A percentile compares a stretch with the other conserved stretches of the same genome.
Conservation (phyloP, 1,284 basidiomycete species). For the Trichosporon faecale region DNA sequence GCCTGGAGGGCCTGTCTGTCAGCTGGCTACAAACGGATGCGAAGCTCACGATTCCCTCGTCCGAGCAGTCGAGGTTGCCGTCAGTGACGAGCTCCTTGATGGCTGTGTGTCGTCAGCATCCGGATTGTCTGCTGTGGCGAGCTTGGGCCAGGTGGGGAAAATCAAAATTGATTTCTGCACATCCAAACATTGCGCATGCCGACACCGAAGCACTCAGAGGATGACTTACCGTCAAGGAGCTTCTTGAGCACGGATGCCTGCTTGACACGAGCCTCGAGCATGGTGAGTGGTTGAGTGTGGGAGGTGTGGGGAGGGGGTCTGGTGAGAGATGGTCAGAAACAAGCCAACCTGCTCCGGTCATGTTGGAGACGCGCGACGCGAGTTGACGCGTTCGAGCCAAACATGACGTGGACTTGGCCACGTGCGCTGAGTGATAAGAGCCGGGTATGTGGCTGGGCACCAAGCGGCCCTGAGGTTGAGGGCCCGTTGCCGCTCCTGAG, state of each 20-base stretch:
- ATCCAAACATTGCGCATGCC: background rate
- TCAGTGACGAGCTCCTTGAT: conserved; percentile 97
- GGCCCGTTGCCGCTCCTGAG: background rate
- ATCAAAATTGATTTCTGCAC: conserved; percentile 3
- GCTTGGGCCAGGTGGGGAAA: background rate
- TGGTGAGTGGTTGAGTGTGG: conserved; percentile 47
- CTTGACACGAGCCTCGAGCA: conserved; percentile 85
- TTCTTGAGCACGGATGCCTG: conserved; percentile 81
- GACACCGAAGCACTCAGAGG: background rate
- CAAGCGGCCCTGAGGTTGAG: background rate
- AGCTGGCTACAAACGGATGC: conserved; percentile 40
- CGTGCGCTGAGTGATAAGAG: background rate
- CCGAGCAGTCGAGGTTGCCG: conserved; percentile 96
- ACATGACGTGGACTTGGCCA: conserved; percentile 11
- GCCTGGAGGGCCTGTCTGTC: conserved; percentile 74
- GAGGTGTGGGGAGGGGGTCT: conserved; percentile 1
- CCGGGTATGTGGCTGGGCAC: background rate
- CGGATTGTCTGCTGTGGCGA: conserved; percentile 4
- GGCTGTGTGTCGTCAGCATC: conserved; percentile 57
- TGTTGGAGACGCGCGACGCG: conserved; percentile 17
- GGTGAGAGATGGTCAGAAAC: conserved; percentile 2
- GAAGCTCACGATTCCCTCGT: conserved; percentile 79
- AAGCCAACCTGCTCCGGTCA: background rate
- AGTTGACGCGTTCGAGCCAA: conserved; percentile 14
- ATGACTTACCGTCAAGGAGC: conserved; percentile 71